A percentile compares a stretch with the other conserved stretches of the same genome.
phyloP scores from a whole-genome alignment of 345 rosid species.

The Pelargonium nanum region DNA sequence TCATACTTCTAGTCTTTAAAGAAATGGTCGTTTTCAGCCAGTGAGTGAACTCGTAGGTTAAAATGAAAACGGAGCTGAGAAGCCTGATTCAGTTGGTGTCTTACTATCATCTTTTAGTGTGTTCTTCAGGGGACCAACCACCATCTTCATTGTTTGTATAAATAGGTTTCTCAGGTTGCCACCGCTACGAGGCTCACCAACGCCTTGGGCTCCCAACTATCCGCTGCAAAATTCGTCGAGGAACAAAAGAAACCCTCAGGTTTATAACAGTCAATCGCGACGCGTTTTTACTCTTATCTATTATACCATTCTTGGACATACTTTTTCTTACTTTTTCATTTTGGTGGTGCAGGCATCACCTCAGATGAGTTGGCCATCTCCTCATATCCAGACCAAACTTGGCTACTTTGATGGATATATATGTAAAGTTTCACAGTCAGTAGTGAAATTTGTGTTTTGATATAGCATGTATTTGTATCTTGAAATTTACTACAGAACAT shows the following conservation, averaged over 20 bases:
- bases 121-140: background rate
- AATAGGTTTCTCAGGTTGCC: constrained; percentile 89
- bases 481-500: no score
- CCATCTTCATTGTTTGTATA: background rate
- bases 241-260: constrained; percentile 88
- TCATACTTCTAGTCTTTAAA: background rate
- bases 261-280: no score
- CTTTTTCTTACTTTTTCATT: background rate
- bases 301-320: background rate
- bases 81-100: background rate
- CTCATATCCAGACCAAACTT: background rate
- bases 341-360: constrained; percentile 65
- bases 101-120: background rate
- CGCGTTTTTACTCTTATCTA: no score
- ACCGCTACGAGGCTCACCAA: constrained; percentile 83
- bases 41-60: no score
- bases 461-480: no score
- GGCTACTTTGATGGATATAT: background rate
- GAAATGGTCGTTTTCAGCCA: no score
- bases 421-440: background rate
- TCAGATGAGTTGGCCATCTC: constrained; percentile 32
- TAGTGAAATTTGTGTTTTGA: background rate
- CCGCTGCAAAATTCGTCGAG: constrained; percentile 78
- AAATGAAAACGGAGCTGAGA: background rate
- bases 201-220: constrained; percentile 77